Conservation (phyloP, 2,329 filamentous ascomycete genomes). For the Bretziella fagacearum region DNA sequence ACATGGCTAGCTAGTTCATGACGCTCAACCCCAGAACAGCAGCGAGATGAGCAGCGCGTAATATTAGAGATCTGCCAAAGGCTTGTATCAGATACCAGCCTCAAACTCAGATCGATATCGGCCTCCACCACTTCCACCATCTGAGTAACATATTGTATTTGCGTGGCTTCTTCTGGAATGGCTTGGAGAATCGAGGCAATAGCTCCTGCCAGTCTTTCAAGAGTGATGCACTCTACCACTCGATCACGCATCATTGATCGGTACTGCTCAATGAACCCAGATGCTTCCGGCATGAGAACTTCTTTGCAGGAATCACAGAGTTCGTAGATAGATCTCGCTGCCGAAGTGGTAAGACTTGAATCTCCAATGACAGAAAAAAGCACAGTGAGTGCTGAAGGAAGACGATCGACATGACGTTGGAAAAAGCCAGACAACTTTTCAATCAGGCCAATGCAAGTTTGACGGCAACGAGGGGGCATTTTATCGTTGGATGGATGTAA, state of each 20-base stretch:
- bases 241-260: constrained; percentile 37
- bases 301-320: constrained; percentile 61
- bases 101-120: constrained; percentile 17
- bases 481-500: constrained; percentile 21
- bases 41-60: constrained; percentile 11
- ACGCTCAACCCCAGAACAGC: constrained; percentile 16
- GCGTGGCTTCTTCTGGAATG: constrained; percentile 38
- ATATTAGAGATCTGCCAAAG: constrained; percentile 8
- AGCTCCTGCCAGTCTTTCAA: constrained; percentile 51
- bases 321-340: constrained; percentile 56
- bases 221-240: constrained; percentile 31
- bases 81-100: constrained; percentile 1
- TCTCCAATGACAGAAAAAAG: constrained; percentile 55
- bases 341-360: constrained; percentile 42
- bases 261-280: constrained; percentile 56
- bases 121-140: constrained; percentile 14
- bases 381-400: constrained; percentile 56
- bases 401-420: constrained; percentile 45
- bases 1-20: constrained; percentile 33
- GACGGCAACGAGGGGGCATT: constrained; percentile 45
- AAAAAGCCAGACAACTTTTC: constrained; percentile 65
- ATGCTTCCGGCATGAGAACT: constrained; percentile 48
- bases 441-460: constrained; percentile 53
- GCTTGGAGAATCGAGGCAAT: constrained; percentile 56
- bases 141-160: constrained; percentile 26